These are phyloP conservation scores for Aureobasidium sp. DNA, from an alignment of 2,329 filamentous ascomycete genomes.

Conservation along the genomic window DNA sequence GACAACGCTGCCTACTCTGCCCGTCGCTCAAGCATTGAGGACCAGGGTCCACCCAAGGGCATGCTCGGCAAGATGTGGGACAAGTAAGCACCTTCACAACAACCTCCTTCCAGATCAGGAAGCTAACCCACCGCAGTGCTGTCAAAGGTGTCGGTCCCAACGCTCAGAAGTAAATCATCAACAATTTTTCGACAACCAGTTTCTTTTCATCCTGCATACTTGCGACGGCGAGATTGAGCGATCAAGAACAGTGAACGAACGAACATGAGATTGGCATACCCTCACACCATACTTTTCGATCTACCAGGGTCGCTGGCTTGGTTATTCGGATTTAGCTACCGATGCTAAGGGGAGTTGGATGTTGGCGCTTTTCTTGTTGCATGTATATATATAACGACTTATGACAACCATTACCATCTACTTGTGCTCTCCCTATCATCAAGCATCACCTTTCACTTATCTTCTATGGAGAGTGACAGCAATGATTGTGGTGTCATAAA, in stretches of 20 bases:
- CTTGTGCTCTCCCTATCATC: no score
- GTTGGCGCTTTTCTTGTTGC: neutral
- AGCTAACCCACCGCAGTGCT: neutral
- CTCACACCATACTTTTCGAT: neutral
- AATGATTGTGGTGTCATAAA: no score
- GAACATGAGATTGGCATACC: neutral
- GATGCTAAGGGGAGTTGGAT: neutral
- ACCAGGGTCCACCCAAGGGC: slow-evolving; percentile 15
- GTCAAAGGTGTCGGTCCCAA: slow-evolving; percentile 6
- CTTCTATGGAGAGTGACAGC: no score
- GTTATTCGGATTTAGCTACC: neutral
- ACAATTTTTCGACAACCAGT: neutral
- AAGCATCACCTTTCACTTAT: no score
- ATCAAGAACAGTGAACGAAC: neutral
- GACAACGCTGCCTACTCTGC: slow-evolving; percentile 15
- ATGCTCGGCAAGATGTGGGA: slow-evolving; percentile 18
- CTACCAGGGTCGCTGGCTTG: neutral
- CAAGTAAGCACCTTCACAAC: slow-evolving; percentile 2
- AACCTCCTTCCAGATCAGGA: no score
- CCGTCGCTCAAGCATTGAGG: slow-evolving; percentile 16
- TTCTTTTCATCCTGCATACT: neutral
- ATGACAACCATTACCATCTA: neutral
- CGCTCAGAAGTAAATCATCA: neutral
- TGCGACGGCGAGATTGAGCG: neutral
- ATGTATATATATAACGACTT: slow-evolving; percentile 4